Evolutionary conservation across 1,284 basidiomycete species (phyloP), one percentile per base, ranked within the genome.

Genomic region (Exobasidium rhododendri): DNA sequence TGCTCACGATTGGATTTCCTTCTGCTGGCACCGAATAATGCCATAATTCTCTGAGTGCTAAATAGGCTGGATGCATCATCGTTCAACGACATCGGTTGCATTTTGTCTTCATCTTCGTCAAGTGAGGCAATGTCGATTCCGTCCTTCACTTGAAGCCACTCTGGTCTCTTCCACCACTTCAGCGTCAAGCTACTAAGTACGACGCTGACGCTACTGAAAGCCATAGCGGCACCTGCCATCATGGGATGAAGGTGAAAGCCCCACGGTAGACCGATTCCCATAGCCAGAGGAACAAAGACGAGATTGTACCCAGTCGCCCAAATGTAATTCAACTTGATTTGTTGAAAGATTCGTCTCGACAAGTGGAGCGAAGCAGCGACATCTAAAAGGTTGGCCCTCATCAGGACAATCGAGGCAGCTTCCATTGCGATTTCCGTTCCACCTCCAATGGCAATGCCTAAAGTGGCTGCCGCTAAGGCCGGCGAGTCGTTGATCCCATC

Each of bases 401-500:
- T 97, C 62, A 99, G 88, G 13, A 99, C 94, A 65, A 98, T 89
- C 80, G 96, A 92, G 6, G 96, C 96, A 0, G 96, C 94, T 82
- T 97, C 94, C 64, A 99, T 89, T 2, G 96, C 96, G 43, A 98
- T 91, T 26, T 92, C 94, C 4, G 96, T 94, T 24, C 96, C 96
- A 0, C 91, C 91, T 20, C 91, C 92, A 0, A 99, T 86, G 0
- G 96, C 96, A 66, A 99, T 94, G 26, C 96, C 96, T 31, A 98
- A 89, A 1, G 92, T 91, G 0, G 94, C 91, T 1, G 90, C 91
- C 17, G 94, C 94, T 1, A 98, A 87, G 0, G 94, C 96, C 0
- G 94, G 94, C 0, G 93, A 94, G 80, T 99, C 96, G 80, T 99
- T 98, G 82, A 98, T 96, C 20, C 96, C 96, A 80, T 99, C 96